Conservation (phyloP, 2,329 filamentous ascomycete genomes). For the Epicoccum nigrum region DNA sequence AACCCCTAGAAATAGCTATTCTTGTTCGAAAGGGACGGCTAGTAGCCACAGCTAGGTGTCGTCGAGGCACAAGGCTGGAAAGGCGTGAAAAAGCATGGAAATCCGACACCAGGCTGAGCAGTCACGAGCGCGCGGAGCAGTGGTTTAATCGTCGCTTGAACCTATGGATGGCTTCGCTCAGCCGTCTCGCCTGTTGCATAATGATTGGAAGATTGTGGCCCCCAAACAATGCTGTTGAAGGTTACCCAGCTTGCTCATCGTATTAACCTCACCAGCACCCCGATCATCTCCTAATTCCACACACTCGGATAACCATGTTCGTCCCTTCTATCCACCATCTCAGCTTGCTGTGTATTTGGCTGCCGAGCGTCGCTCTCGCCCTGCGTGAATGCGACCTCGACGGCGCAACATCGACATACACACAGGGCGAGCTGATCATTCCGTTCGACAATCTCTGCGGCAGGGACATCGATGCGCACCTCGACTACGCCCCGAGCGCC, state of each 20-base stretch:
- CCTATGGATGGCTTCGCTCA: neutral
- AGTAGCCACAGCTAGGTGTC: neutral
- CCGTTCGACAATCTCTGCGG: conserved; percentile 19
- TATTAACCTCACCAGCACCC: neutral
- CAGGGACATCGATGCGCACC: conserved; percentile 14
- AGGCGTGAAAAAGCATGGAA: neutral
- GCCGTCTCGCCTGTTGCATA: neutral
- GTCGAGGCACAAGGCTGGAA: neutral
- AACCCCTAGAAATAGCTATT: neutral
- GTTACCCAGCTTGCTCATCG: neutral
- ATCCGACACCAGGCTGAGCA: neutral
- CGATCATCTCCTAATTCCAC: neutral
- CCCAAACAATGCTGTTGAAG: neutral
- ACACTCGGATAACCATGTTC: neutral
- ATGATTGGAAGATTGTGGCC: no score
- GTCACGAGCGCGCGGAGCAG: neutral
- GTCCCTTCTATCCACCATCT: neutral
- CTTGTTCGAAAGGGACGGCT: neutral
- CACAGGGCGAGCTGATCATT: neutral
- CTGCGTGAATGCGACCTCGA: conserved; percentile 1
- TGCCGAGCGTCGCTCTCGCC: neutral
- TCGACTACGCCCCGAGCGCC: conserved; percentile 10
- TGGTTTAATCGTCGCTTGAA: neutral
- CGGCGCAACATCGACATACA: conserved; percentile 3
- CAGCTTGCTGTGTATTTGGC: neutral